Percentiles rank a stretch among this genome's conserved stretches.
phyloP scores from a whole-genome alignment of 495 filamentous ascomycete species.

The Penicillium verhagenii region DNA sequence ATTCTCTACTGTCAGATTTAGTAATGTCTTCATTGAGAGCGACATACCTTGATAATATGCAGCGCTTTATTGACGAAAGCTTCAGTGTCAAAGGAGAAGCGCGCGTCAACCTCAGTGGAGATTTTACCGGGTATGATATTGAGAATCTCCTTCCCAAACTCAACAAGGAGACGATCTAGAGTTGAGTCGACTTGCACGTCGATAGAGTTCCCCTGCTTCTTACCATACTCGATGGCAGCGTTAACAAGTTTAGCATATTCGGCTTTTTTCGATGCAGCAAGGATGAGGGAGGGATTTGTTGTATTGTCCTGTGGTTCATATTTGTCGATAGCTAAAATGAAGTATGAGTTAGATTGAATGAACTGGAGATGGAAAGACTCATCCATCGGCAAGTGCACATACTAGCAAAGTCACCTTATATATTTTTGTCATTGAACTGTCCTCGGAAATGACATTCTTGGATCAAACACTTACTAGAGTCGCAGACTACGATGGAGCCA shows the following conservation, averaged over 20 bases:
- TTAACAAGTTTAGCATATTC: conserved; percentile 95
- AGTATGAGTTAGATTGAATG: conserved; percentile 19
- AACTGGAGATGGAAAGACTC: conserved; percentile 6
- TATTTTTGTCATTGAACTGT: conserved; percentile 16
- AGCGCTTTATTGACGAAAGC: conserved; percentile 93
- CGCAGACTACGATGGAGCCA: conserved; percentile 95
- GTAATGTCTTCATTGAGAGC: background rate
- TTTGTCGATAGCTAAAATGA: conserved; percentile 89
- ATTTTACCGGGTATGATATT: conserved; percentile 97
- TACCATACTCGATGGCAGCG: conserved; percentile 79
- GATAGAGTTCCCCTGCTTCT: conserved; percentile 61
- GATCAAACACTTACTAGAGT: conserved; percentile 79
- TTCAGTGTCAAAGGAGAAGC: conserved; percentile 93
- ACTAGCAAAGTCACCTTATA: conserved; percentile 77
- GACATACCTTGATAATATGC: conserved; percentile 86
- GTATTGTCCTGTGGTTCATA: conserved; percentile 99
- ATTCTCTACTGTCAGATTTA: conserved; percentile 13
- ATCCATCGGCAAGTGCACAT: no score
- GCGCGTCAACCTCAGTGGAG: conserved; percentile 96
- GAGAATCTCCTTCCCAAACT: conserved; percentile 97
- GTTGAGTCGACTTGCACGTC: conserved; percentile 79
- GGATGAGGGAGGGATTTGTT: conserved; percentile 97
- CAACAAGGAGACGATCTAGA: conserved; percentile 89
- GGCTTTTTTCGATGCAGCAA: conserved; percentile 95
- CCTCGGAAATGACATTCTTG: no score